Conservation (phyloP, 371 early-diverging fungal species). For the Mortierella sp. region DNA sequence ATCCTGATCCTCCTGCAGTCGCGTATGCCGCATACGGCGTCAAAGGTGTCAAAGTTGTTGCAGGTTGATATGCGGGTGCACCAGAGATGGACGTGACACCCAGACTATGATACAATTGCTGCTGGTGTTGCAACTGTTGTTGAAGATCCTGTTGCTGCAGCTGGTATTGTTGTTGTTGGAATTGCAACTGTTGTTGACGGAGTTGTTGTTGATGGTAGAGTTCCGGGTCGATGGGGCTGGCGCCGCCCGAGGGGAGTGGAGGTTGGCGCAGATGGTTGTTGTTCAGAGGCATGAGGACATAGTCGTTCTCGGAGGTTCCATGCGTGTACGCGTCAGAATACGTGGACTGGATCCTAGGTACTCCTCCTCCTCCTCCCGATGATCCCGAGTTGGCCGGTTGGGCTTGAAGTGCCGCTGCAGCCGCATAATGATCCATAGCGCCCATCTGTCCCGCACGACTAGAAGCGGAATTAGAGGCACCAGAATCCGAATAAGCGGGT, state of each 20-base stretch:
- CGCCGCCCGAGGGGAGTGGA: background rate
- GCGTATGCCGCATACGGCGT: background rate
- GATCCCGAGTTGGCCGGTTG: background rate
- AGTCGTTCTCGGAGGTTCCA: background rate
- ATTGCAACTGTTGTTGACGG: background rate
- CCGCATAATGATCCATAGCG: background rate
- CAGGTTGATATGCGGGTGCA: background rate
- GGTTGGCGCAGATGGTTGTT: background rate
- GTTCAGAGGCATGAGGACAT: background rate
- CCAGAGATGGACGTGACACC: background rate
- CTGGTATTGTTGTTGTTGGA: background rate
- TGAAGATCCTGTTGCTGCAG: background rate
- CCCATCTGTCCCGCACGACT: background rate
- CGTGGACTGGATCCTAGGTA: background rate
- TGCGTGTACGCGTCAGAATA: background rate
- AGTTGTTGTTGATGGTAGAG: slow-evolving; percentile 2
- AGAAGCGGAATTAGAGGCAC: too few species aligned
- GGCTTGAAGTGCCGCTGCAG: background rate
- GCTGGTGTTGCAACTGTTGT: background rate
- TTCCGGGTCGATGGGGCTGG: background rate
- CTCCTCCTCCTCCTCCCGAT: background rate
- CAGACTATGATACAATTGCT: background rate
- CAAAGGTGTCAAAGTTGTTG: background rate
- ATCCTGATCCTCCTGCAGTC: background rate
- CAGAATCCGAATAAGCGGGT: background rate